These are phyloP conservation scores for Tylopilus sp. DNA, from an alignment of 1,284 basidiomycete genomes.

Conservation along the genomic window DNA sequence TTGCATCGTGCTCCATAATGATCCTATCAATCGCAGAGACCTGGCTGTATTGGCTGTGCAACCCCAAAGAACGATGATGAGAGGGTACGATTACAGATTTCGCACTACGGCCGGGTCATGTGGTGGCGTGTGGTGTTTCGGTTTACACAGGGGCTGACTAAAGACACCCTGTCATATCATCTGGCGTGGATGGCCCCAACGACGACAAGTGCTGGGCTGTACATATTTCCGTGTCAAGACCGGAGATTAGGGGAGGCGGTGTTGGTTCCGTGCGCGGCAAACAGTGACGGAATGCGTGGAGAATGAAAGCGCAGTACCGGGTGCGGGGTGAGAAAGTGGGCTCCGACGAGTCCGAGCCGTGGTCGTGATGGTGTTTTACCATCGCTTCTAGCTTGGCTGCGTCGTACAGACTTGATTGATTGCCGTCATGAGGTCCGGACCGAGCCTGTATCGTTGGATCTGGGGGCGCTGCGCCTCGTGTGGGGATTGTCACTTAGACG, in stretches of 20 bases:
- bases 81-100: background rate
- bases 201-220: conserved; percentile 26
- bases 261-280: too few relatives aligned
- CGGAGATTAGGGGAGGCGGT: conserved; percentile 19
- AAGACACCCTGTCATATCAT: too few relatives aligned
- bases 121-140: conserved; percentile 22
- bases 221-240: conserved; percentile 17
- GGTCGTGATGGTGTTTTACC: too few relatives aligned
- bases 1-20: background rate
- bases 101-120: conserved; percentile 35
- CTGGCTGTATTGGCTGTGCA: conserved; percentile 36
- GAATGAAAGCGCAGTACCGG: too few relatives aligned
- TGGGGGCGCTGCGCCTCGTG: background rate
- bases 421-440: conserved; percentile 13
- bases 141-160: too few relatives aligned
- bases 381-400: too few relatives aligned
- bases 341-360: too few relatives aligned
- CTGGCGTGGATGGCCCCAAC: too few relatives aligned
- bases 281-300: too few relatives aligned
- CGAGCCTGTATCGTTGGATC: background rate
- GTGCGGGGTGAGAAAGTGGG: too few relatives aligned
- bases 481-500: too few relatives aligned
- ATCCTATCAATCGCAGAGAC: conserved; percentile 20
- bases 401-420: conserved; percentile 21
- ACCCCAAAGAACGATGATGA: background rate